phyloP scores from a whole-genome alignment of 164 flowering plant species.

The Cinnamomum micranthum region DNA sequence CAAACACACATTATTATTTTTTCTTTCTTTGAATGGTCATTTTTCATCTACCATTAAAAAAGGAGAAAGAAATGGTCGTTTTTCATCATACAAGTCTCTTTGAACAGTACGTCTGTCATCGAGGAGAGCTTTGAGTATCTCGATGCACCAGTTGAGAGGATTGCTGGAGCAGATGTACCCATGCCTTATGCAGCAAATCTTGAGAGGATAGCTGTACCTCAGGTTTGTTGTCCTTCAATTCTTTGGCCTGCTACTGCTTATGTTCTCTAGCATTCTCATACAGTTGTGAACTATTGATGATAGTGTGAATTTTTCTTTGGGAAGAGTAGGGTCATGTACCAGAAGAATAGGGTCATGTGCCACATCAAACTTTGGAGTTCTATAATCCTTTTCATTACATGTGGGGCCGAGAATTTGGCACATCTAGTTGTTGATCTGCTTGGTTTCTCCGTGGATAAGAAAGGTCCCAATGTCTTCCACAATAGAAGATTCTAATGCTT shows the following conservation, averaged over 20 bases:
- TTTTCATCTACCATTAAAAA: neutral
- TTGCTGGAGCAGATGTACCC: slow-evolving; percentile 87
- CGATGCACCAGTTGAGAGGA: slow-evolving; percentile 91
- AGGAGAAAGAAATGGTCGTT: too few species aligned
- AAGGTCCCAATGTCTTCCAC: neutral
- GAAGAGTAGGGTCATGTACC: neutral
- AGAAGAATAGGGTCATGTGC: neutral
- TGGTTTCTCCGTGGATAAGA: neutral
- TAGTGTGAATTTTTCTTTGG: neutral
- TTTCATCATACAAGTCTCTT: neutral
- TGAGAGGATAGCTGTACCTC: slow-evolving; percentile 86
- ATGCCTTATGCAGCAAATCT: slow-evolving; percentile 96
- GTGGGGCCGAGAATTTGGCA: neutral
- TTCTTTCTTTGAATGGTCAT: neutral
- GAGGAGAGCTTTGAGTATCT: slow-evolving; percentile 94
- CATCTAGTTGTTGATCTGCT: neutral
- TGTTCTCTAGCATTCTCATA: neutral
- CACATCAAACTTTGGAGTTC: neutral
- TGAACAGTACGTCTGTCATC: slow-evolving; percentile 63
- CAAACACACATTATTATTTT: neutral
- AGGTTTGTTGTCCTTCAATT: slow-evolving; percentile 40
- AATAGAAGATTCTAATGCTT: neutral
- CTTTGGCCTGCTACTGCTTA: neutral
- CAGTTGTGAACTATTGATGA: neutral
- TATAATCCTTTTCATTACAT: neutral